A percentile compares a stretch with the other conserved stretches of the same genome.
Evolutionary conservation across 495 filamentous ascomycete genomes (phyloP).

Genomic region (Lepraria neglecta): DNA sequence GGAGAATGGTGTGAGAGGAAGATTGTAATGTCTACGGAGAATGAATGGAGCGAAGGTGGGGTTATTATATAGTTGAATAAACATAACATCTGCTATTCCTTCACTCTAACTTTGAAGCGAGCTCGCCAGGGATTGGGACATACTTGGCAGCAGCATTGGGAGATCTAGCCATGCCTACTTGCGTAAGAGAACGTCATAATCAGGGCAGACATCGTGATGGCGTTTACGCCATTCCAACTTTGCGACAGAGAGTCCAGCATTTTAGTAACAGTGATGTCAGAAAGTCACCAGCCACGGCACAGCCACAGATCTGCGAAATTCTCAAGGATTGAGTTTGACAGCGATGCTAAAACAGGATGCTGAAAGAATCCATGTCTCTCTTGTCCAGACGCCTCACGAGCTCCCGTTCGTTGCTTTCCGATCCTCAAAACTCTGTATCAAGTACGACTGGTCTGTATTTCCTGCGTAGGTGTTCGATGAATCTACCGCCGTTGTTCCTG

Average conservation of each 20-base stretch:
- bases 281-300: slow-evolving; percentile 3
- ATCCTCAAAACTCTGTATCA: too few species aligned
- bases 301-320: slow-evolving; percentile 15
- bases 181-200: too few species aligned
- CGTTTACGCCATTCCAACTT: background rate
- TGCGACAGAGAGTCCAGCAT: background rate
- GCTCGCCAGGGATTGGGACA: too few species aligned
- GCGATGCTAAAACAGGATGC: background rate
- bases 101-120: too few species aligned
- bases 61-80: background rate
- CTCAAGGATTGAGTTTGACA: too few species aligned
- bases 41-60: background rate
- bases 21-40: background rate
- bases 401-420: background rate
- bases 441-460: too few species aligned
- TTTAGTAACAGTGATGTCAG: slow-evolving; percentile 9
- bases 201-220: background rate
- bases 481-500: background rate
- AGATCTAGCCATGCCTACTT: too few species aligned
- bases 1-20: background rate
- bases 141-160: too few species aligned
- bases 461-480: background rate
- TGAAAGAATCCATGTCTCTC: background rate
- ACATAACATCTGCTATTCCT: too few species aligned
- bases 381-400: background rate